A percentile compares a stretch with the other conserved stretches of the same genome.
phyloP scores from a whole-genome alignment of 2,329 filamentous ascomycete species.

The Hymenoscyphus infarciens region DNA sequence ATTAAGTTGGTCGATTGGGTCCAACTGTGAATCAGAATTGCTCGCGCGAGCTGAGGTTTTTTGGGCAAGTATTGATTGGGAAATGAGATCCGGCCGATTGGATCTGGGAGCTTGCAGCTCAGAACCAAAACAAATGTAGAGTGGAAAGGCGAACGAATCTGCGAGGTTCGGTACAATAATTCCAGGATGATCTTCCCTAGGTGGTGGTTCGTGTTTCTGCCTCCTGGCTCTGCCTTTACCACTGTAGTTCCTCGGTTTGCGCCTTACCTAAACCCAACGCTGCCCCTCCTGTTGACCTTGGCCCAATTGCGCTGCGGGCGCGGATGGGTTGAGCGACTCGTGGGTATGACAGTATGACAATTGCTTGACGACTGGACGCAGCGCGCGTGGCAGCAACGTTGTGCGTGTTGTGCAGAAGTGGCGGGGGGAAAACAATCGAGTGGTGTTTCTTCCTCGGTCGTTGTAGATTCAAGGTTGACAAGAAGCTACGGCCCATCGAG shows the following conservation, averaged over 20 bases:
- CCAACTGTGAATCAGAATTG: not conserved
- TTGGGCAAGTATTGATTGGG: conserved; percentile 3
- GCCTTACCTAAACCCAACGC: not conserved
- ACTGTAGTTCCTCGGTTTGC: not conserved
- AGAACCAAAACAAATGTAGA: not conserved
- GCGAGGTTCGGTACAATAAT: not conserved
- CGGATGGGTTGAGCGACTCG: conserved; percentile 7
- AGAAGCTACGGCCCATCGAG: not conserved
- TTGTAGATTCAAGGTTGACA: conserved; percentile 1
- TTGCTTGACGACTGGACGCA: conserved; percentile 12
- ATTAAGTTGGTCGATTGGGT: not conserved
- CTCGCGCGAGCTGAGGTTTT: not conserved
- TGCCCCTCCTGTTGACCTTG: conserved; percentile 1
- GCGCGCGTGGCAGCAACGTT: conserved; percentile 26
- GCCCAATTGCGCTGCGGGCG: conserved; percentile 9
- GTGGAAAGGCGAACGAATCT: not conserved
- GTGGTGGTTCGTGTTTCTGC: not conserved
- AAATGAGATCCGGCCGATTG: conserved; percentile 16
- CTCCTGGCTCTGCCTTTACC: not conserved
- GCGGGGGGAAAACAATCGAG: not conserved
- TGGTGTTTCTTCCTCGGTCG: not conserved
- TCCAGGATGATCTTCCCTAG: not conserved
- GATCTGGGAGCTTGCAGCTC: conserved; percentile 11
- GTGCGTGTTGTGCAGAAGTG: conserved; percentile 21
- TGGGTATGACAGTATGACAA: conserved; percentile 14